Base-by-base conservation (phyloP, 1,284 basidiomycete species). In the Pascua sp. region DNA sequence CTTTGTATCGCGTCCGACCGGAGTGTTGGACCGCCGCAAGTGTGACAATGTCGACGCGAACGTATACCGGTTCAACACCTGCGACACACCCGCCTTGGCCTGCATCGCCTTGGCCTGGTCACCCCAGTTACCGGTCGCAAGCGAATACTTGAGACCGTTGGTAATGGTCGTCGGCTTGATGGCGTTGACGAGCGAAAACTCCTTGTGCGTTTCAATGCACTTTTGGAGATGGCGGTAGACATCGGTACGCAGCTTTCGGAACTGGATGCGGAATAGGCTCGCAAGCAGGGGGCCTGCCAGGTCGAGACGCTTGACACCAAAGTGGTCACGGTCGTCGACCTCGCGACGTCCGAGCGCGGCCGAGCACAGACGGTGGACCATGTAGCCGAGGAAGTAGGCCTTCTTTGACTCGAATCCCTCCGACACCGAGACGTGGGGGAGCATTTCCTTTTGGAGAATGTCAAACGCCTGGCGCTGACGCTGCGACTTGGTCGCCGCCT, bases 351-450 rank as follows among this genome's bases (percentile, higher is more conserved):
- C 94, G 68, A 98, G 79, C 15, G 93, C 93, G 43, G 96, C 94
- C 15, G 97, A 84, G 7, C 97, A 80, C 32, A 99, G 82, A 58
- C 96, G 87, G 79, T 98, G 95, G 50, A 98, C 90, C 95, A 99
- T 99, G 78, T 98, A 98, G n/a, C 96, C 96, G 63, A 98, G 93
- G 84, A 98, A 99, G 79, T 94, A 98, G 3, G 96, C 96, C 78
- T 99, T 99, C 81, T 96, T 96, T 42, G 91, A 94, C 78, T 96
- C 91, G 40, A 92, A 94, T 10, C 94, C 94, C 75, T 96, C 93
- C 1, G 87, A 85, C 83, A 94, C 95, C 4, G 95, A 95, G 36
- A 99, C 88, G 73, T 98, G 96, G 0, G 96, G 96, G 47, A 99
- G 76, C 89, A 98, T 95, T 79, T 98, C 95, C 79, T 98, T 98